Conservation (phyloP, 2,329 filamentous ascomycete genomes). For the Exophiala bonariae region DNA sequence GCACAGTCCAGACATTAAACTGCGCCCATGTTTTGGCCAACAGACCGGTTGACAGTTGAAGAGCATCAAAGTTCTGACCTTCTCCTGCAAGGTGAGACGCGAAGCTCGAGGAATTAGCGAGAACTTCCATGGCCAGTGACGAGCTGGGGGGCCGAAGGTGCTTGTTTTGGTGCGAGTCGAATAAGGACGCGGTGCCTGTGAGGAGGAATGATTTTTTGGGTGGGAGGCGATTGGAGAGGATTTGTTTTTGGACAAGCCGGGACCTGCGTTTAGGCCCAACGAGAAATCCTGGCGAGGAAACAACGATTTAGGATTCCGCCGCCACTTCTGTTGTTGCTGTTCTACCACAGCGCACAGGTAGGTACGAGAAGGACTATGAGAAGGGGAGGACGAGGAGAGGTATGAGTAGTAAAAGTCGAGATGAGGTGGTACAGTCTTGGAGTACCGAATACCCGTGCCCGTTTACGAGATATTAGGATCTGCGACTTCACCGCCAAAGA, state of each 20-base stretch:
- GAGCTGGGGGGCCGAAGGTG: conserved; percentile 7
- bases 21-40: conserved; percentile 20
- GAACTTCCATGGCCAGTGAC: conserved; percentile 32
- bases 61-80: conserved; percentile 53
- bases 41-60: conserved; percentile 16
- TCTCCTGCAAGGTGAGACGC: conserved; percentile 68
- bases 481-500: conserved; percentile 10
- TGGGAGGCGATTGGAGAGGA: not conserved
- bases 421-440: too few relatives aligned
- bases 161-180: conserved; percentile 16
- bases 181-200: conserved; percentile 17
- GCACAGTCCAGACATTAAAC: conserved; percentile 63
- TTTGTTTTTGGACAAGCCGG: too few relatives aligned
- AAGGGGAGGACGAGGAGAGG: not conserved
- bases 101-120: conserved; percentile 64
- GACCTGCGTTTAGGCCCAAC: too few relatives aligned
- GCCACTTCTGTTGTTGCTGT: too few relatives aligned
- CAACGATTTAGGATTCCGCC: too few relatives aligned
- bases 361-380: not conserved
- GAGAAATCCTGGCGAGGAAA: too few relatives aligned
- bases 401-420: not conserved
- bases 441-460: too few relatives aligned
- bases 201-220: conserved; percentile 1
- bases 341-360: not conserved
- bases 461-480: too few relatives aligned